Evolutionary conservation across 306 rosid genomes (phyloP), one percentile per base, ranked within the genome.

Genomic region (Pueraria montana): DNA sequence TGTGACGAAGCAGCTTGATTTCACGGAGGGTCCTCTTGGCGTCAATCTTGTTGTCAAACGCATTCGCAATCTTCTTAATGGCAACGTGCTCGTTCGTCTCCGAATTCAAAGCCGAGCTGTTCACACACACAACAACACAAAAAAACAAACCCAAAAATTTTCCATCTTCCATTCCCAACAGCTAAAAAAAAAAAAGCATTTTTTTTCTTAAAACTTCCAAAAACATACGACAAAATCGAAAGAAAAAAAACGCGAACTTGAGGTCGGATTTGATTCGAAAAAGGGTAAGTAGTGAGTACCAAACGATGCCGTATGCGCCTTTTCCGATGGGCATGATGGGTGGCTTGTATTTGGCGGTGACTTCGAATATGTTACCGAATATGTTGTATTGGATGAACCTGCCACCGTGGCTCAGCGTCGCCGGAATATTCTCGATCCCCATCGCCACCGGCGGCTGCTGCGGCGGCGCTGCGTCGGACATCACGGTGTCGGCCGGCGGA

Each of bases 281-380:
- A 81, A 81, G 80, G 69, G 67, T 62, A 12, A 32, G 20, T 13
- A 32, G 20, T 13, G 40, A 50, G 21, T 85, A 95, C 98, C 98
- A 95, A 80, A 95, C 98, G 91, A 95, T 95, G 80, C 98, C 98
- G 79, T 91, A 95, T 18, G 98, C 98, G 80, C 98, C 98, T 85
- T 93, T 95, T 12, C 98, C 98, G 86, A 95, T 95, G 46, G 98
- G 98, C 98, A 95, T 89, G 87, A 95, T 91, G 40, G 98, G 98
- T 20, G 97, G 98, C 84, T 90, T 91, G 94, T 95, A 95, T 90
- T 93, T 93, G 7, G 97, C 97, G 4, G 97, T 91, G 63, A 95
- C 95, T 85, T 95, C 97, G 43, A 95, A 95, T 32, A 95, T 87
- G 83, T 95, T 95, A 2, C 97, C 98, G 88, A 95, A 95, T 40